Evolutionary conservation across 2,329 filamentous ascomycete species (phyloP).

Genomic region (Trematosphaeria pertusa): DNA sequence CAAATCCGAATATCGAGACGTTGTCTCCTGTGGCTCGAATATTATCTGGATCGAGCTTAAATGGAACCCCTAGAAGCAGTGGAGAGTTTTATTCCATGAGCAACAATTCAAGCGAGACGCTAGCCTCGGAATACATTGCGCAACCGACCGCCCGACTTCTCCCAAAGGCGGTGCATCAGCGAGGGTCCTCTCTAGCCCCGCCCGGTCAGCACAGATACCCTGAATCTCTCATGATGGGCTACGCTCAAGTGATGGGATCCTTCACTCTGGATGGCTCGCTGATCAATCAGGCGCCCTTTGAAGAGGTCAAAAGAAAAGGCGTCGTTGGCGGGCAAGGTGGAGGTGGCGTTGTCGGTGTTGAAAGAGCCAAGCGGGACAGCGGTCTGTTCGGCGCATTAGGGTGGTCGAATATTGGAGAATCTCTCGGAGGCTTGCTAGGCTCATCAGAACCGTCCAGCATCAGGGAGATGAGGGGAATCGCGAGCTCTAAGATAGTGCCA

Average conservation of each 20-base stretch:
- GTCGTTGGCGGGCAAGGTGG: constrained; percentile 84
- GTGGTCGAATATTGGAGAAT: constrained; percentile 87
- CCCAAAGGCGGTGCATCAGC: constrained; percentile 35
- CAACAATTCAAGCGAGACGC: constrained; percentile 92
- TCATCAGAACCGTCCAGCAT: constrained; percentile 89
- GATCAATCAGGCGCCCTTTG: constrained; percentile 87
- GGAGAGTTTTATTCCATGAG: constrained; percentile 94
- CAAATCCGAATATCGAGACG: constrained; percentile 61
- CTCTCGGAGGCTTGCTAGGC: constrained; percentile 85
- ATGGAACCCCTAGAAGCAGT: constrained; percentile 83
- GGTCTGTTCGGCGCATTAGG: constrained; percentile 84
- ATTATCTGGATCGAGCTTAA: constrained; percentile 77
- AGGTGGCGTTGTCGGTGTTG: constrained; percentile 83
- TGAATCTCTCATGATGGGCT: constrained; percentile 96
- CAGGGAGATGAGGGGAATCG: constrained; percentile 90
- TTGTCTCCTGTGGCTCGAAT: constrained; percentile 70
- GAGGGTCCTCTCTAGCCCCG: constrained; percentile 41
- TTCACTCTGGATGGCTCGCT: constrained; percentile 92
- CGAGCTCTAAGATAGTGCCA: constrained; percentile 85
- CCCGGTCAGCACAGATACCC: constrained; percentile 54
- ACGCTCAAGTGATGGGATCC: constrained; percentile 89
- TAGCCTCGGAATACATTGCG: constrained; percentile 82
- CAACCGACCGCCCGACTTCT: constrained; percentile 60
- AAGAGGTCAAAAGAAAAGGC: constrained; percentile 93
- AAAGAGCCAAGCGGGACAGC: constrained; percentile 75